Conservation (phyloP, 371 early-diverging fungal species). For the Circinella umbellata region DNA sequence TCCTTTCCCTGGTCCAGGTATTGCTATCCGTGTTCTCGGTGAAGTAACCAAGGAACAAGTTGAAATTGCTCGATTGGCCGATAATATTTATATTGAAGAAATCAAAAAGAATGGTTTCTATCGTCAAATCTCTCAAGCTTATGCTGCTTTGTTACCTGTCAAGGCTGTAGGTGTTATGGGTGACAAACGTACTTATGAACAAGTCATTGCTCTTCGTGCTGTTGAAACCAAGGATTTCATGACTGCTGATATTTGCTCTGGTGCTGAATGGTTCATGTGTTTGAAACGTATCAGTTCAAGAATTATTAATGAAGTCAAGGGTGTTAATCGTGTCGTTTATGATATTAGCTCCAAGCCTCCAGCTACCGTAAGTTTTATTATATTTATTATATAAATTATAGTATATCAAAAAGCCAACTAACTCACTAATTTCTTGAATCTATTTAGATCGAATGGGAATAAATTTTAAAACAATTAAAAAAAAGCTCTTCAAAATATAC, state of each 20-base stretch:
- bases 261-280: constrained; percentile 56
- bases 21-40: constrained; percentile 96
- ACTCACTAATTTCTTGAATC: too few relatives aligned
- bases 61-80: constrained; percentile 91
- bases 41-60: constrained; percentile 94
- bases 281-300: constrained; percentile 91
- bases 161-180: constrained; percentile 99
- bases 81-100: constrained; percentile 97
- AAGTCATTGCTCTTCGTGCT: constrained; percentile 95
- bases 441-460: constrained; percentile 15
- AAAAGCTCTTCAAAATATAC: neutral
- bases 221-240: constrained; percentile 97
- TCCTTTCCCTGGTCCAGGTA: constrained; percentile 98
- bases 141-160: constrained; percentile 93
- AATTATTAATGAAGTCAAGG: constrained; percentile 98
- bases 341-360: constrained; percentile 96
- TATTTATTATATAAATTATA: too few relatives aligned
- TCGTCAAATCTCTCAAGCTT: constrained; percentile 96
- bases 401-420: too few relatives aligned
- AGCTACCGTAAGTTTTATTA: constrained; percentile 60
- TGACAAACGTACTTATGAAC: constrained; percentile 97
- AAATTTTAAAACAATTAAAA: constrained; percentile 1
- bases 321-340: constrained; percentile 97
- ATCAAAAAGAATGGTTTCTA: constrained; percentile 96
- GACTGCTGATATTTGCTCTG: constrained; percentile 94